A percentile compares a stretch with the other conserved stretches of the same genome.
phyloP scores from a whole-genome alignment of 2,329 filamentous ascomycete species.

The Aspergillus phoenicis region DNA sequence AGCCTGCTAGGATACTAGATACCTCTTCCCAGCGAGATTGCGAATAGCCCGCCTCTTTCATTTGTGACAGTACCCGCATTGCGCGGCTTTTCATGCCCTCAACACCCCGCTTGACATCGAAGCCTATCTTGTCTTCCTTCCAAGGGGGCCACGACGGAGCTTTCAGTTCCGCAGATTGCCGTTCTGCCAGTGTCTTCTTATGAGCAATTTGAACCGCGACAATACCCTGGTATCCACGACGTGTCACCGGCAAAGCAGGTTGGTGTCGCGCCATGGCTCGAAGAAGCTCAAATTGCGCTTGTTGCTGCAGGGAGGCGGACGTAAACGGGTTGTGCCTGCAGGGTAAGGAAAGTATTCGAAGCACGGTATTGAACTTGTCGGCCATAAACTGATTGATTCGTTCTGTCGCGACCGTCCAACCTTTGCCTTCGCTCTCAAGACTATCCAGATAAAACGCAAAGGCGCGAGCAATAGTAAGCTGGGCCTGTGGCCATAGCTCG shows the following conservation, averaged over 20 bases:
- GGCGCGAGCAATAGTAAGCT: conserved; percentile 46
- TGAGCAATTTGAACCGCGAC: conserved; percentile 60
- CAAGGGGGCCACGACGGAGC: conserved; percentile 66
- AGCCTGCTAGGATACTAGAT: conserved; percentile 60
- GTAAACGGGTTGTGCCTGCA: conserved; percentile 53
- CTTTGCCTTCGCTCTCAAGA: conserved; percentile 4
- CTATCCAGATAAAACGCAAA: conserved; percentile 39
- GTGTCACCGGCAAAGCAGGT: conserved; percentile 59
- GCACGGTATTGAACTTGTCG: conserved; percentile 52
- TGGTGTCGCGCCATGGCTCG: conserved; percentile 58
- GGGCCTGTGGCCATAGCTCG: conserved; percentile 50
- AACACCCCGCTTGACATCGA: conserved; percentile 60
- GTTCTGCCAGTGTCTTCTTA: conserved; percentile 58
- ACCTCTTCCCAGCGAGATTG: conserved; percentile 55
- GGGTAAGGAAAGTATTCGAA: conserved; percentile 54
- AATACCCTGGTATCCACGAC: conserved; percentile 60
- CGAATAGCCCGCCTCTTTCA: conserved; percentile 63
- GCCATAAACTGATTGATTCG: conserved; percentile 36
- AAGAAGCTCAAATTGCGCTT: conserved; percentile 60
- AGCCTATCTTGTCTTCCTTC: conserved; percentile 63
- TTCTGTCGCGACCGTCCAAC: conserved; percentile 10
- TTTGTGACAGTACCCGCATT: conserved; percentile 57
- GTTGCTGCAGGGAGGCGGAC: conserved; percentile 54
- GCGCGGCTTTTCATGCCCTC: conserved; percentile 61
- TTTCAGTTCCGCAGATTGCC: conserved; percentile 61